phyloP scores from a whole-genome alignment of 257 asterid genomes.

The Petunia axillaris region DNA sequence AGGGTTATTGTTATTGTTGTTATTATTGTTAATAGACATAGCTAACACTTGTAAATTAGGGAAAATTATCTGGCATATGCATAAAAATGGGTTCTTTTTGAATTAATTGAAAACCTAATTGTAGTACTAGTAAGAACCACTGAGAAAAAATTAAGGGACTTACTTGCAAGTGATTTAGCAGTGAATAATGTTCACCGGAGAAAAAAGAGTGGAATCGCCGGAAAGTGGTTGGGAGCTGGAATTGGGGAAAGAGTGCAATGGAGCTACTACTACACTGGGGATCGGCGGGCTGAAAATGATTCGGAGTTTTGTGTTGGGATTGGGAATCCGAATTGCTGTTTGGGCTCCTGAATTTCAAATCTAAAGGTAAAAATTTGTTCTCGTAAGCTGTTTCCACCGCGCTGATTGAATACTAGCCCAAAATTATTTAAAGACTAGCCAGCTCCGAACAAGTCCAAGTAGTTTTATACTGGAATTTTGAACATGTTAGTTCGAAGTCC shows the following conservation, averaged over 20 bases:
- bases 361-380: not conserved
- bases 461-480: too few relatives aligned
- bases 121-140: not conserved
- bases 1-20: conserved; percentile 72
- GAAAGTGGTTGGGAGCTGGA: not conserved
- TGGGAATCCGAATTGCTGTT: not conserved
- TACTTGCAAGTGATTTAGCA: conserved; percentile 2
- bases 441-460: too few relatives aligned
- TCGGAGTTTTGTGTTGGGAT: not conserved
- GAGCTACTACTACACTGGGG: conserved; percentile 11
- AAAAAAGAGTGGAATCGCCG: not conserved
- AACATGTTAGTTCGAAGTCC: too few relatives aligned
- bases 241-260: not conserved
- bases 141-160: not conserved
- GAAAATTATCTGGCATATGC: not conserved
- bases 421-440: too few relatives aligned
- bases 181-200: not conserved
- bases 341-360: not conserved
- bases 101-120: not conserved
- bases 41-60: not conserved
- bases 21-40: conserved; percentile 84
- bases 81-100: not conserved
- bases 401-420: too few relatives aligned
- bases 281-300: conserved; percentile 2
- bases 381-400: too few relatives aligned